phyloP scores from a whole-genome alignment of 768 basidiomycete genomes.

The Pleurotus cornucopiae region DNA sequence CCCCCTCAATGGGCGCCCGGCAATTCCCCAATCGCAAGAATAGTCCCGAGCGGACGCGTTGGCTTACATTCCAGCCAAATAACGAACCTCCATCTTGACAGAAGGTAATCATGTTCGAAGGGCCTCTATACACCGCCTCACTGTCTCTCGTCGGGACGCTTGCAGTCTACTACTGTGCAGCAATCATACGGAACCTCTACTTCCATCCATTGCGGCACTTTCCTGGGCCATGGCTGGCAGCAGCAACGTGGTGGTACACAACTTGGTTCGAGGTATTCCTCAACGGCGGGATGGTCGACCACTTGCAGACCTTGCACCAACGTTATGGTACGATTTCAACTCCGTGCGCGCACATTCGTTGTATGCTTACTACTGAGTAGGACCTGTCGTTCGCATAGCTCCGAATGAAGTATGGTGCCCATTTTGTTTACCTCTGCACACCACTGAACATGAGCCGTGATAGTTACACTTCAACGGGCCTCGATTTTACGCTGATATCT shows the following conservation, averaged over 20 bases:
- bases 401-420: conserved; percentile 28
- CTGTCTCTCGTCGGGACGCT: not conserved
- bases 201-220: conserved; percentile 22
- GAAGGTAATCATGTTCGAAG: too few species aligned
- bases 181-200: conserved; percentile 13
- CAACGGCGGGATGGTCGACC: conserved; percentile 20
- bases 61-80: too few species aligned
- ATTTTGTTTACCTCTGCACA: not conserved
- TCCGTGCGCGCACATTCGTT: conserved; percentile 1
- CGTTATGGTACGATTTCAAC: conserved; percentile 17
- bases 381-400: conserved; percentile 30
- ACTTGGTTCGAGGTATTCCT: conserved; percentile 23
- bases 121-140: not conserved
- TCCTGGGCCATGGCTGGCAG: conserved; percentile 26
- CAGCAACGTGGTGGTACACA: conserved; percentile 19
- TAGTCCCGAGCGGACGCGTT: too few species aligned
- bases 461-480: conserved; percentile 34
- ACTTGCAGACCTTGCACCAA: conserved; percentile 22
- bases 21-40: too few species aligned
- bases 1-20: too few species aligned
- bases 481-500: conserved; percentile 29
- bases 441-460: not conserved
- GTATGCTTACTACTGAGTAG: conserved; percentile 13
- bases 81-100: too few species aligned
- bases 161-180: not conserved